These are phyloP conservation scores for Mortierella sp. DNA, from an alignment of 371 early-diverging fungal species.

Conservation along the genomic window DNA sequence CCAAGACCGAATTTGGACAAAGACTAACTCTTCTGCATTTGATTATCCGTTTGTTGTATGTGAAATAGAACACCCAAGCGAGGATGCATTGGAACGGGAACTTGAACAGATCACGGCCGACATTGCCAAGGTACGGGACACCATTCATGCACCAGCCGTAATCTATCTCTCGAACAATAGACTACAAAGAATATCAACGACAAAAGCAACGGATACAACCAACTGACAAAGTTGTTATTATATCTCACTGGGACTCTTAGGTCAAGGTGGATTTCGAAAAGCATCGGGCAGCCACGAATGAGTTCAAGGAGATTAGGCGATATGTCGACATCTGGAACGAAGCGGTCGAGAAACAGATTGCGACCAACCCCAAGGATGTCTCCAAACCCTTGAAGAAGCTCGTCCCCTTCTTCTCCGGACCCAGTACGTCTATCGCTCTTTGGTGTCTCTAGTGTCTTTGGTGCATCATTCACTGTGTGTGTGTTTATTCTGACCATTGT, in stretches of 20 bases:
- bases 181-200: neutral
- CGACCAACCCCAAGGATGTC: conserved; percentile 50
- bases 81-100: conserved; percentile 40
- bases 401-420: conserved; percentile 45
- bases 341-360: conserved; percentile 50
- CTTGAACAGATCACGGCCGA: conserved; percentile 34
- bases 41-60: neutral
- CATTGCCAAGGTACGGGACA: conserved; percentile 31
- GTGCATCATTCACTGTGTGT: neutral
- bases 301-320: conserved; percentile 47
- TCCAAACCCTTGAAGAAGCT: conserved; percentile 50
- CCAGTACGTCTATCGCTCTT: conserved; percentile 29
- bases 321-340: conserved; percentile 58
- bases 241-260: conserved; percentile 4
- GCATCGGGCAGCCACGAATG: conserved; percentile 41
- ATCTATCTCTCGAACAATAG: neutral
- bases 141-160: neutral
- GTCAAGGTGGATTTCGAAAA: conserved; percentile 46
- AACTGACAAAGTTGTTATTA: neutral
- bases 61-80: conserved; percentile 43
- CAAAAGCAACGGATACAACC: neutral
- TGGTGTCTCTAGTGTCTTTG: neutral
- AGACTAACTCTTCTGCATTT: neutral
- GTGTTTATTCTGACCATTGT: neutral
- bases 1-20: neutral